phyloP scores from a whole-genome alignment of 257 asterid genomes.

The Solanum sejunctum region DNA sequence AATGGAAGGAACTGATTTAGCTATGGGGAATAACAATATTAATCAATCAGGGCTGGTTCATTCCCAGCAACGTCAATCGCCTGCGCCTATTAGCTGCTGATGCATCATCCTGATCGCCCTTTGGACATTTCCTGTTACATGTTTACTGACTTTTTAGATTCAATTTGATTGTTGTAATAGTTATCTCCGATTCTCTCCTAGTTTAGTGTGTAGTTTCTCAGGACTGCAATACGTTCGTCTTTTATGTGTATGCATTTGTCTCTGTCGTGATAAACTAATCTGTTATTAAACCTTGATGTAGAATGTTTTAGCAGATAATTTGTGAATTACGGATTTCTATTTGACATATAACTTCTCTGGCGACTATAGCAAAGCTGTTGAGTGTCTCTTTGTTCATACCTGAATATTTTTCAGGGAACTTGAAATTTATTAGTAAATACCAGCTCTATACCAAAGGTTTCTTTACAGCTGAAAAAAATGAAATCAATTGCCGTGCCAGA shows the following conservation, averaged over 20 bases:
- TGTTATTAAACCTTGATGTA: background rate
- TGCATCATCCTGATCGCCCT: background rate
- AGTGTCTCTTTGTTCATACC: background rate
- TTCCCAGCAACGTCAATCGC: slow-evolving; percentile 40
- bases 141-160: background rate
- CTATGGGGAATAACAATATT: slow-evolving; percentile 28
- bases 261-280: background rate
- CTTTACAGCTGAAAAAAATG: background rate
- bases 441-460: background rate
- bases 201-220: slow-evolving; percentile 6
- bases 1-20: slow-evolving; percentile 18
- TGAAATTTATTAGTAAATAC: background rate
- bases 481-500: background rate
- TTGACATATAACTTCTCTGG: background rate
- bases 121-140: background rate
- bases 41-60: slow-evolving; percentile 25
- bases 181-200: slow-evolving; percentile 7
- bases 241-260: background rate
- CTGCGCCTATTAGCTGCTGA: slow-evolving; percentile 65
- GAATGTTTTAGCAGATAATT: background rate
- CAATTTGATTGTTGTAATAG: slow-evolving; percentile 28
- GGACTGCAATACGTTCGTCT: background rate
- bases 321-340: background rate
- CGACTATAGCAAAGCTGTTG: background rate
- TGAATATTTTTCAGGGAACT: background rate